phyloP scores from a whole-genome alignment of 2,329 filamentous ascomycete genomes.

The Xylariaceae sp. region DNA sequence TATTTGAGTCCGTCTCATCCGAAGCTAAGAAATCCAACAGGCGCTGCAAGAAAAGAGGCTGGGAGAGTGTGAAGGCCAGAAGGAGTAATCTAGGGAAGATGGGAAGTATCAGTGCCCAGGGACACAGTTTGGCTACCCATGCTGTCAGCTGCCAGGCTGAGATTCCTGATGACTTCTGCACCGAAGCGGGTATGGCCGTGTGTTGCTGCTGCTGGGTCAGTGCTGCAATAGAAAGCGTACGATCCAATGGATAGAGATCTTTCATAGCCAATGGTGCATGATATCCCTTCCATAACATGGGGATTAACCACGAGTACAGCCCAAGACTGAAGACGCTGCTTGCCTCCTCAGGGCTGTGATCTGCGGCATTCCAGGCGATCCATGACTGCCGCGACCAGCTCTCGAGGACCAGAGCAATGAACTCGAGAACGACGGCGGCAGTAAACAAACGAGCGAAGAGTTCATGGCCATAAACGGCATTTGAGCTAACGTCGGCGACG shows the following conservation, averaged over 20 bases:
- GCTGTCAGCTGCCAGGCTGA: not conserved
- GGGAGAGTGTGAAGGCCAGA: not conserved
- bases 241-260: conserved; percentile 1
- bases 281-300: conserved; percentile 1
- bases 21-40: not conserved
- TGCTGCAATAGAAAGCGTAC: not conserved
- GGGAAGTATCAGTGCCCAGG: not conserved
- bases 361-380: conserved; percentile 1
- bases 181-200: not conserved
- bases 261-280: conserved; percentile 1
- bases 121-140: conserved; percentile 1
- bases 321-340: conserved; percentile 1
- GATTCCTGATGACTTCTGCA: not conserved
- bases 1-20: conserved; percentile 1
- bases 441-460: not conserved
- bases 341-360: conserved; percentile 2
- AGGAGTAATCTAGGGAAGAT: not conserved
- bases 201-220: conserved; percentile 1
- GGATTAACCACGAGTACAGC: conserved; percentile 2
- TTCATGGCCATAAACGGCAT: not conserved
- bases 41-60: not conserved
- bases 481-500: not conserved
- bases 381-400: conserved; percentile 6
- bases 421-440: not conserved
- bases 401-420: conserved; percentile 1